These are phyloP conservation scores for Myochromella boudieri DNA, from an alignment of 768 basidiomycete genomes.

Conservation along the genomic window DNA sequence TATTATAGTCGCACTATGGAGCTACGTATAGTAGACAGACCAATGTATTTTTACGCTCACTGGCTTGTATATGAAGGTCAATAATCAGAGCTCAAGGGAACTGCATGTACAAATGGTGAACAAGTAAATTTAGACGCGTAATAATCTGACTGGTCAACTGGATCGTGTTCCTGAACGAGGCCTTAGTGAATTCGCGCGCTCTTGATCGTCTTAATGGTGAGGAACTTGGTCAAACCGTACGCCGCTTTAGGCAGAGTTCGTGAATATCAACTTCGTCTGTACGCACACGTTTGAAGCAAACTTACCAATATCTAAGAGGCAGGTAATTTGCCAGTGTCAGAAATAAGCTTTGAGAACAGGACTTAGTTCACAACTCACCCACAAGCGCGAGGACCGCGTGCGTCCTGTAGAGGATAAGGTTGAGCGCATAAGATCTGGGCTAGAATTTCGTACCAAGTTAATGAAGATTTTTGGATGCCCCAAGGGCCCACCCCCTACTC, in stretches of 20 bases:
- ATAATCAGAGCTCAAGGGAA: conserved; percentile 13
- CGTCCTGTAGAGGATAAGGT: conserved; percentile 56
- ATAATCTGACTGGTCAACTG: neutral
- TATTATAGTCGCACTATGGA: conserved; percentile 48
- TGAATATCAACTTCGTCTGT: neutral
- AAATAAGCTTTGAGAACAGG: conserved; percentile 5
- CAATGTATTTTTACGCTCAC: conserved; percentile 55
- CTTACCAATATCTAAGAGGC: conserved; percentile 37
- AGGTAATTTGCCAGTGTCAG: conserved; percentile 18
- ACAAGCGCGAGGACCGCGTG: conserved; percentile 83
- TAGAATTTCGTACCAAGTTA: conserved; percentile 69
- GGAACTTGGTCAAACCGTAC: conserved; percentile 86
- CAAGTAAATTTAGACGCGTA: neutral
- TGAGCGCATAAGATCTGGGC: neutral
- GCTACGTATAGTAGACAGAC: conserved; percentile 50
- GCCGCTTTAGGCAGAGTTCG: conserved; percentile 52
- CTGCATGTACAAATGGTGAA: neutral
- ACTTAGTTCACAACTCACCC: conserved; percentile 61
- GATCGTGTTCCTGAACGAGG: neutral
- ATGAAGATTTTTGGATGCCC: conserved; percentile 98
- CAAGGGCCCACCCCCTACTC: conserved; percentile 88
- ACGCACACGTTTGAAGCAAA: neutral
- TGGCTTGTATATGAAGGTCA: conserved; percentile 27
- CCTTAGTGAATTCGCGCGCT: neutral
- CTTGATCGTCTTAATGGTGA: conserved; percentile 55